Evolutionary conservation across 2,329 filamentous ascomycete genomes (phyloP).

Genomic region (Pseudogymnoascus sp.): DNA sequence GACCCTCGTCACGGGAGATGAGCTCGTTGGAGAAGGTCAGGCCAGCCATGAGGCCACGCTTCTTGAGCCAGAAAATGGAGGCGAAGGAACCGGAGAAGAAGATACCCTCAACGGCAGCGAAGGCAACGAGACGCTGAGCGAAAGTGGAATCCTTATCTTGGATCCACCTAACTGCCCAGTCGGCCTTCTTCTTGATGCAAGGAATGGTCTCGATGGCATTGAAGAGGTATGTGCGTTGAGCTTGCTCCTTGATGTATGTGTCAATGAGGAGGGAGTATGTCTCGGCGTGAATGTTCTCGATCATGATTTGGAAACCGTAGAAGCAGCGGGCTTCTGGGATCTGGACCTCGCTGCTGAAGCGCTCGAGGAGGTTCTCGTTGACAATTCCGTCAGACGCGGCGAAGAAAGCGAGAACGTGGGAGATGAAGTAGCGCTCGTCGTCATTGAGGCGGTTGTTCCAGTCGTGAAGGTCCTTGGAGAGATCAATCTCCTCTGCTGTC

Average conservation of each 20-base stretch:
- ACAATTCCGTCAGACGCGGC: slow-evolving; percentile 98
- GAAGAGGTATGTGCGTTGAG: slow-evolving; percentile 89
- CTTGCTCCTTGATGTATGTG: slow-evolving; percentile 97
- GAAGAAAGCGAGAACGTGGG: slow-evolving; percentile 97
- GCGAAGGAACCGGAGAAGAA: slow-evolving; percentile 99
- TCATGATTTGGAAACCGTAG: slow-evolving; percentile 99
- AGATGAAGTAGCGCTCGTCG: slow-evolving; percentile 97
- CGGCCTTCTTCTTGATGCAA: slow-evolving; percentile 96
- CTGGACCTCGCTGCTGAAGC: slow-evolving; percentile 95
- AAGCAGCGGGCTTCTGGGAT: slow-evolving; percentile 98
- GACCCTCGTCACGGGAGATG: slow-evolving; percentile 97
- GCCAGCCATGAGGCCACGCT: slow-evolving; percentile 97
- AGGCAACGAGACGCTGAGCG: slow-evolving; percentile 89
- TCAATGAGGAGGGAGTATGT: slow-evolving; percentile 99
- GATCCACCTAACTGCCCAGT: slow-evolving; percentile 97
- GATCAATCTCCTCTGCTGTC: slow-evolving; percentile 98
- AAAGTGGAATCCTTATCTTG: slow-evolving; percentile 89
- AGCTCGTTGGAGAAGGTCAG: slow-evolving; percentile 99
- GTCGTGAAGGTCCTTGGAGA: slow-evolving; percentile 97
- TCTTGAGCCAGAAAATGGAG: slow-evolving; percentile 99
- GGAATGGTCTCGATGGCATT: slow-evolving; percentile 99
- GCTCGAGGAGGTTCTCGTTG: slow-evolving; percentile 98
- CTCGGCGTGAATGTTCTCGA: slow-evolving; percentile 99
- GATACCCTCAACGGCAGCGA: slow-evolving; percentile 96
- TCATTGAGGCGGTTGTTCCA: slow-evolving; percentile 98